These are phyloP conservation scores for Solanum gracilifrons DNA, from an alignment of 257 asterid genomes.

Conservation along the genomic window DNA sequence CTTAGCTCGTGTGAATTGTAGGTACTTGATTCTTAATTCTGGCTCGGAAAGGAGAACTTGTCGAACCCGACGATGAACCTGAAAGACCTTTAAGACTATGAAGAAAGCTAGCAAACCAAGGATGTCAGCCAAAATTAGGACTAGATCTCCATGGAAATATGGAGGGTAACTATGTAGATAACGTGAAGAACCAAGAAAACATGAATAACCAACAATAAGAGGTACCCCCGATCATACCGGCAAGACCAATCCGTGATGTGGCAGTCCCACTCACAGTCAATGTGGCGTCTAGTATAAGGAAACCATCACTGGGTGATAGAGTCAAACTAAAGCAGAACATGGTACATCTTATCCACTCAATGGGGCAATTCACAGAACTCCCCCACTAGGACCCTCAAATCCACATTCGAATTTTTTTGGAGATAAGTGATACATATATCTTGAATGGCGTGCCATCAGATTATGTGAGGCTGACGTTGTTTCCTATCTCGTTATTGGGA, in stretches of 20 bases:
- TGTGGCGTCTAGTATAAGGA: background rate
- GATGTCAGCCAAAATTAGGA: too few relatives aligned
- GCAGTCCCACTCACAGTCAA: background rate
- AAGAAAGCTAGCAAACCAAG: background rate
- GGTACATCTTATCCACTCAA: background rate
- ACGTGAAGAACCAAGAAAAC: background rate
- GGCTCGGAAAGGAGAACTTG: background rate
- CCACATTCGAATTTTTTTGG: background rate
- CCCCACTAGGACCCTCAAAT: background rate
- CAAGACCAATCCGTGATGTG: too few relatives aligned
- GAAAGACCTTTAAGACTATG: background rate
- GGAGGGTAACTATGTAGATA: accelerated
- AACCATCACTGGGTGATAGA: background rate
- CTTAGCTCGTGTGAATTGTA: too few relatives aligned
- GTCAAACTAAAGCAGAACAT: background rate
- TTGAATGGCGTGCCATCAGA: background rate
- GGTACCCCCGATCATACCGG: background rate
- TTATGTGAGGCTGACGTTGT: background rate
- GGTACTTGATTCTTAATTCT: background rate
- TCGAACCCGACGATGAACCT: too few relatives aligned
- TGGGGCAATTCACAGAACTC: background rate
- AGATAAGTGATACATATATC: background rate
- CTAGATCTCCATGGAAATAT: too few relatives aligned
- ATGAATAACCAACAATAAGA: background rate
- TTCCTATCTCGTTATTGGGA: background rate